Evolutionary conservation across 768 basidiomycete genomes (phyloP).

Genomic region (Pleurotus ostreatus): DNA sequence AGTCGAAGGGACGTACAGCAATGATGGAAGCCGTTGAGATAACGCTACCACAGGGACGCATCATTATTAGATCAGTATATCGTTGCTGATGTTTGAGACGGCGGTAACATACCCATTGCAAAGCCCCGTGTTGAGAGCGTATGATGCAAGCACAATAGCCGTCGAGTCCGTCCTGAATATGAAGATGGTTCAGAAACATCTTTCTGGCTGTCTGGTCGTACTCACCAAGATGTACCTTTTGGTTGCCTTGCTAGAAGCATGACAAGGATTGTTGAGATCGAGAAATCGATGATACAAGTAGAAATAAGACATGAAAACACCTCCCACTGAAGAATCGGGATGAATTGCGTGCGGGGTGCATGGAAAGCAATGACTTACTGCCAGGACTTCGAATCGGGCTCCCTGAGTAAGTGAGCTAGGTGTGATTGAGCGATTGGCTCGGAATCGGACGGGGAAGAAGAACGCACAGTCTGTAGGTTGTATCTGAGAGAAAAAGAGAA

Average conservation of each 20-base stretch:
- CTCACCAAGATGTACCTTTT: slow-evolving; percentile 1
- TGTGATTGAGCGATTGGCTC: neutral
- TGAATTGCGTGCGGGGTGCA: too few relatives aligned
- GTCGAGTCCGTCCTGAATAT: slow-evolving; percentile 2
- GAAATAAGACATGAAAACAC: neutral
- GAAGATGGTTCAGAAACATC: neutral
- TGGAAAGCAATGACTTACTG: neutral
- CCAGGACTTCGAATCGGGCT: neutral
- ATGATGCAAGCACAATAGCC: neutral
- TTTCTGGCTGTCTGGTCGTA: neutral
- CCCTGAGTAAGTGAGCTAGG: neutral
- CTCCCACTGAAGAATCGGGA: neutral
- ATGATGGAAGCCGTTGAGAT: neutral
- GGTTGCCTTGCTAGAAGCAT: neutral
- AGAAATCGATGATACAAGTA: slow-evolving; percentile 1
- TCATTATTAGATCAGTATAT: too few relatives aligned
- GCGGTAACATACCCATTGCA: neutral
- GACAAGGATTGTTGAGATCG: neutral
- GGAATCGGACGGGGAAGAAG: neutral
- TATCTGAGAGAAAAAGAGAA: neutral
- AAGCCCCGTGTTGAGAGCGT: slow-evolving; percentile 4
- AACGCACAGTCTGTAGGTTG: neutral
- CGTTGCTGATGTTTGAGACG: neutral
- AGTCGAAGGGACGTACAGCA: neutral
- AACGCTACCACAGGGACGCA: neutral